A percentile compares a stretch with the other conserved stretches of the same genome.
Evolutionary conservation across 1,284 basidiomycete species (phyloP).

Genomic region (Cutaneotrichosporon mucoides): DNA sequence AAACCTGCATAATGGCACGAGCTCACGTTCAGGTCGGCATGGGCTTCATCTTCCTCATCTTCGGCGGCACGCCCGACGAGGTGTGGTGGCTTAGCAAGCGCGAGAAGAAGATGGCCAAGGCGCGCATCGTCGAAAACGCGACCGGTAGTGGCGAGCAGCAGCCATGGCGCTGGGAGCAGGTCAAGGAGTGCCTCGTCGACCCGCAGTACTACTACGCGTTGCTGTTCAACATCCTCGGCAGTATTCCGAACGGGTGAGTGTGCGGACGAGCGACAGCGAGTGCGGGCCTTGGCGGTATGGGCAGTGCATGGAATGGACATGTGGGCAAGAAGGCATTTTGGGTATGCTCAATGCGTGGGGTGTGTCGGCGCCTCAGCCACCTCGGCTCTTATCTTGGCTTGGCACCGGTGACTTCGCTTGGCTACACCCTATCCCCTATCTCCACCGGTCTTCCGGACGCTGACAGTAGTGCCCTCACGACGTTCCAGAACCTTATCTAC

Average conservation of each 20-base stretch:
- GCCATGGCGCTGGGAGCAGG: constrained; percentile 26
- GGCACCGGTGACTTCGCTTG: too few relatives aligned
- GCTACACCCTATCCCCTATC: too few relatives aligned
- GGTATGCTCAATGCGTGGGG: too few relatives aligned
- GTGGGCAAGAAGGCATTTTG: too few relatives aligned
- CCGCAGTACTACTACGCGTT: constrained; percentile 26
- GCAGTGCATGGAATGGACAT: too few relatives aligned
- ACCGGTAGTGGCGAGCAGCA: constrained; percentile 19
- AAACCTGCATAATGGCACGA: not conserved
- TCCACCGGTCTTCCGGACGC: not conserved
- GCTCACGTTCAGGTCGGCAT: constrained; percentile 14
- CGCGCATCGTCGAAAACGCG: constrained; percentile 20
- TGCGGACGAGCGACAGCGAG: too few relatives aligned
- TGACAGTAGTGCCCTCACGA: constrained; percentile 16
- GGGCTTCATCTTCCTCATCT: constrained; percentile 25
- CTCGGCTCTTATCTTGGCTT: too few relatives aligned
- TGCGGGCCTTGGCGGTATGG: too few relatives aligned
- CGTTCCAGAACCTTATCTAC: constrained; percentile 25
- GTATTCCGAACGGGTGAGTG: constrained; percentile 30
- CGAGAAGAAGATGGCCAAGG: constrained; percentile 30
- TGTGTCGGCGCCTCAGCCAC: too few relatives aligned
- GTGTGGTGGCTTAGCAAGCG: constrained; percentile 30
- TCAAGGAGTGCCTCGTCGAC: constrained; percentile 23
- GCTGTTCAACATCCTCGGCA: constrained; percentile 22
- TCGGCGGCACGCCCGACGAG: constrained; percentile 29